These are phyloP conservation scores for Cryptococcus maquisensis DNA, from an alignment of 1,284 basidiomycete genomes.

Conservation along the genomic window DNA sequence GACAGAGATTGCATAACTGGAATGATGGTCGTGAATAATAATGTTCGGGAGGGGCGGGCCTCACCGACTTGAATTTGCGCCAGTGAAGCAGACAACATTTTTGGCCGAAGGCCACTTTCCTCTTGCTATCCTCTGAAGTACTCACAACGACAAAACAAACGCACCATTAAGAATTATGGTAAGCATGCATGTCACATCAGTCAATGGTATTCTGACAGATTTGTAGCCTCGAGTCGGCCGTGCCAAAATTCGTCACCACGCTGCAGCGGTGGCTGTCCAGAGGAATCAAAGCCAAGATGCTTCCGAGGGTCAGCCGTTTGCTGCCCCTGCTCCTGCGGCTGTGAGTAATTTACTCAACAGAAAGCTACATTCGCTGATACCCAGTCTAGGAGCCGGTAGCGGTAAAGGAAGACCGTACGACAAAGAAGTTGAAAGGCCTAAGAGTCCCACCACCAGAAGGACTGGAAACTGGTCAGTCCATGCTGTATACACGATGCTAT, in stretches of 20 bases:
- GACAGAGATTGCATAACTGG: no score
- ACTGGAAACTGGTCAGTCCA: background rate
- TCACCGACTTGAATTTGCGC: no score
- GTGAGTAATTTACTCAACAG: background rate
- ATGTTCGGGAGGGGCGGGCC: no score
- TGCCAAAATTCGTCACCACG: constrained; percentile 1
- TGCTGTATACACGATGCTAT: background rate
- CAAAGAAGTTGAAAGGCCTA: background rate
- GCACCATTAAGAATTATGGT: no score
- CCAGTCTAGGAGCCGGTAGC: background rate
- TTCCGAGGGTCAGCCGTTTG: background rate
- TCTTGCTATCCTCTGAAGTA: no score
- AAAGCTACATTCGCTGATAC: no score
- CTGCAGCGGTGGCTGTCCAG: constrained; percentile 1
- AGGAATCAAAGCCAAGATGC: background rate
- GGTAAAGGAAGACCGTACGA: background rate
- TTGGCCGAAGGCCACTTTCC: no score
- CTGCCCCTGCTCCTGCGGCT: background rate
- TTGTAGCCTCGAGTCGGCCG: constrained; percentile 4
- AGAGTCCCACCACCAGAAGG: background rate
- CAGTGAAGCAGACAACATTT: no score
- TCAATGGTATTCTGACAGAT: no score
- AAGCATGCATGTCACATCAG: no score
- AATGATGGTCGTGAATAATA: no score
- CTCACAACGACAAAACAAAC: no score